Percentiles rank a stretch among this genome's conserved stretches.
Evolutionary conservation across 768 basidiomycete genomes (phyloP).

Genomic region (Rubroboletus pulcherrimus): DNA sequence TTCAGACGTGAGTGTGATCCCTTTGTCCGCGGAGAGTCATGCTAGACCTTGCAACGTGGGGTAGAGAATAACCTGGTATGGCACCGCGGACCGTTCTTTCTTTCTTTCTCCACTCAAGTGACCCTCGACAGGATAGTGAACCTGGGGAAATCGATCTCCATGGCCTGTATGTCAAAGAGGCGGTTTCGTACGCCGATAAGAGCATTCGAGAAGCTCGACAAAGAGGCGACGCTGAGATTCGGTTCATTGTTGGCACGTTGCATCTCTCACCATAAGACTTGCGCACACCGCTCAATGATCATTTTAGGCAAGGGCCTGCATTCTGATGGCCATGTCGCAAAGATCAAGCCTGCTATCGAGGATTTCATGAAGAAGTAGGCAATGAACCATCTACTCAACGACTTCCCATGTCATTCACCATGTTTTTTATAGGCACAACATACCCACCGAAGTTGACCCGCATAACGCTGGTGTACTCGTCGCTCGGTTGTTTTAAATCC

Average conservation of each 20-base stretch:
- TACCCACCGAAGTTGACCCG: conserved; percentile 73
- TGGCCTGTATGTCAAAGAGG: conserved; percentile 92
- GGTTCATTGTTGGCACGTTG: conserved; percentile 78
- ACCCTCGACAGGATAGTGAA: conserved; percentile 49
- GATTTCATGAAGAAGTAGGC: conserved; percentile 77
- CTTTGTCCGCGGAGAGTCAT: neutral
- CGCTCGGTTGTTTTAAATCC: conserved; percentile 43
- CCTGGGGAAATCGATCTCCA: conserved; percentile 84
- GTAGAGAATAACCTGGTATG: conserved; percentile 74
- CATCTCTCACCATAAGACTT: neutral
- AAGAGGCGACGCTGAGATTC: conserved; percentile 59
- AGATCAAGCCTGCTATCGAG: conserved; percentile 90
- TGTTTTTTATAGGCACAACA: conserved; percentile 51
- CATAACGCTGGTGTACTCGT: conserved; percentile 81
- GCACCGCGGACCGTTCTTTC: neutral
- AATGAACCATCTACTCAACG: neutral
- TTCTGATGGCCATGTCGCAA: conserved; percentile 69
- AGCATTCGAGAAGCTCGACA: conserved; percentile 66
- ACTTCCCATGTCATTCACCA: neutral
- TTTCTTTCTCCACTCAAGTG: neutral
- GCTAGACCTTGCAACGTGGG: neutral
- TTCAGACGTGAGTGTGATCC: conserved; percentile 50
- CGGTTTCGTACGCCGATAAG: conserved; percentile 67
- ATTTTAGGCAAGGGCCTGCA: conserved; percentile 80
- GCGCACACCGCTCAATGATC: neutral